Base-by-base conservation (phyloP, 2,329 filamentous ascomycete genomes). In the Arthrobotrys musiformis region DNA sequence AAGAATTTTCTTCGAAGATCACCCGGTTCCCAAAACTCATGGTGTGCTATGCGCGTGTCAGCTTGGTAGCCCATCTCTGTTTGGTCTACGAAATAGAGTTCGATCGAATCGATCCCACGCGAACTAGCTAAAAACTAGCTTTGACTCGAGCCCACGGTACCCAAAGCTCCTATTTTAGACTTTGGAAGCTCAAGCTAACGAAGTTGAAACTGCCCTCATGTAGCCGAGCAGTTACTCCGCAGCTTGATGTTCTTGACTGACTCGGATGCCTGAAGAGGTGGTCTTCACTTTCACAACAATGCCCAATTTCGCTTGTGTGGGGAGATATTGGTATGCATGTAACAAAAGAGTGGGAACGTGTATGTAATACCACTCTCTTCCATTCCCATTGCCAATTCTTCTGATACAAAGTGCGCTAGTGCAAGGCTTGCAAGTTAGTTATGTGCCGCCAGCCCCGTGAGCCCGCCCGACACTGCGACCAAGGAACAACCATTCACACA, bases 401-500 rank as follows among this genome's bases (percentile, higher is more conserved):
- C 6, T 9, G n/a, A n/a, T n/a, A n/a, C n/a, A n/a, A n/a, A n/a
- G n/a, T n/a, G n/a, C n/a, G n/a, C n/a, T n/a, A n/a, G n/a, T n/a
- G n/a, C n/a, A n/a, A n/a, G n/a, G n/a, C n/a, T 4, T 7, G 37
- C 37, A 42, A 42, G 37, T 2, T n/a, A 13, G 5, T 42, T 8
- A 42, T 13, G 4, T 2, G 37, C 7, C 15, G 8, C 37, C 15
- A 17, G 13, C 15, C 30, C 22, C 22, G 35, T 37, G 15, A 17
- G 15, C 42, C 22, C 35, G 24, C 2, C n/a, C 28, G 22, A 17
- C 62, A 52, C 42, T 4, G 6, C 30, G 4, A 17, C 11, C 30
- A 76, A 46, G 35, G 72, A 76, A 35, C 46, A 56, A 0, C 72
- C 58, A 44, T 76, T 70, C 15, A 76, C 52, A 52, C 72, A 76